Conservation (phyloP, 208 protist genomes). For the Phytomonas sp. region DNA sequence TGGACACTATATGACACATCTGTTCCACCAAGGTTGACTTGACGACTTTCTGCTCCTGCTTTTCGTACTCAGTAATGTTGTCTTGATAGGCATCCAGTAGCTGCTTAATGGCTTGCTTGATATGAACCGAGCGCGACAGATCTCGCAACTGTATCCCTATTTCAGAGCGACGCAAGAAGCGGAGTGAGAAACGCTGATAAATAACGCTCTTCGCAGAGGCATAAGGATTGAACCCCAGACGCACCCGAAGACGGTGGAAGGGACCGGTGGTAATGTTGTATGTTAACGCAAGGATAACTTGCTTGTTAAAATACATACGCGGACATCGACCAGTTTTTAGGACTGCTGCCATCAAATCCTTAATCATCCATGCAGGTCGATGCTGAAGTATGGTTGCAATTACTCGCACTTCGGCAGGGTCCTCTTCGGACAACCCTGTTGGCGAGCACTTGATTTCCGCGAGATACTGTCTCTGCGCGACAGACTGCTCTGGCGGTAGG, state of each 20-base stretch:
- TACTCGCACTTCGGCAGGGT: constrained; percentile 42
- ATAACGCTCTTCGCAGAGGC: constrained; percentile 19
- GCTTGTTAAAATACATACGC: constrained; percentile 48
- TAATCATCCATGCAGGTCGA: constrained; percentile 52
- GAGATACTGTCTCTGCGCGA: constrained; percentile 23
- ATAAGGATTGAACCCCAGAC: constrained; percentile 72
- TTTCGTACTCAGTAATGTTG: constrained; percentile 10
- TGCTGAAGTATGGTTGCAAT: constrained; percentile 37
- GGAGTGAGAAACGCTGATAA: constrained; percentile 48
- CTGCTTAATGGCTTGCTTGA: constrained; percentile 31
- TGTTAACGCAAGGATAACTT: constrained; percentile 50
- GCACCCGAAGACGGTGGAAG: constrained; percentile 73
- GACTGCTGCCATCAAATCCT: constrained; percentile 47
- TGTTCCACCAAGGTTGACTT: constrained; percentile 26
- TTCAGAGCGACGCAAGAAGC: constrained; percentile 45
- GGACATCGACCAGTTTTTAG: constrained; percentile 55
- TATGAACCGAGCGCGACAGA: constrained; percentile 45
- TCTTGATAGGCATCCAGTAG: constrained; percentile 16
- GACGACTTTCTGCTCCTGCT: constrained; percentile 6
- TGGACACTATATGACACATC: constrained; percentile 24
- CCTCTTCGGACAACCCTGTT: constrained; percentile 18
- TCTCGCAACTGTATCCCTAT: constrained; percentile 59
- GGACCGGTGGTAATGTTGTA: constrained; percentile 65
- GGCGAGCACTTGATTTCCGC: constrained; percentile 18
- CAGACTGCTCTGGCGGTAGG: constrained; percentile 27